Evolutionary conservation across 345 rosid species (phyloP), one percentile per base, ranked within the genome.

Genomic region (Dovyalis caffra): DNA sequence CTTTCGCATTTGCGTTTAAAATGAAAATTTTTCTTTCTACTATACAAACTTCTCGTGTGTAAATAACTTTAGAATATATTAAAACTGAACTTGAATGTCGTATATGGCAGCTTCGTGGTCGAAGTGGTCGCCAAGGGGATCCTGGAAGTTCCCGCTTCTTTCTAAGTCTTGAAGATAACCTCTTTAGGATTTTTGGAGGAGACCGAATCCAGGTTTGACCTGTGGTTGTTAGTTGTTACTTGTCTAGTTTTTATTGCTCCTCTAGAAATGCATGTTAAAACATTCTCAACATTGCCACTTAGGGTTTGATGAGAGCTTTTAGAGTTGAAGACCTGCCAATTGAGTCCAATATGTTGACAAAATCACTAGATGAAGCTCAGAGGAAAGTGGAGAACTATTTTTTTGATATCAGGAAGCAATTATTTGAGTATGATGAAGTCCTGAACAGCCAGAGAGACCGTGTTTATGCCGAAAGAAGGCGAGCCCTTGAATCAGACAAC

Each of bases 141-240:
- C 99, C 99, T 72, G 99, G 99, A 79, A 88, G 99, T 84, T 95
- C 99, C 49, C 97, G 96, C 75, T 92, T 92, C 83, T 95, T 95
- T 85, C 88, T 89, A n/a, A 92, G 98, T 86, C 97, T 92, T 72
- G 99, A 95, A 86, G 99, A 95, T 83, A 95, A 92, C 85, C 88
- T 92, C 82, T 95, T 95, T 76, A 88, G 97, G 21, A 90, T 91
- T 73, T 95, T 95, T 40, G 99, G 97, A 29, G 99, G 94, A 69
- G 97, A 95, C 72, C 82, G 98, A 71, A 95, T 95, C 77, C 94
- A 95, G 99, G 97, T 94, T 72, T 79, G 79, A 71, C 70, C 23
- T 68, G n/a, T 71, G 43, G 64, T 69, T 77, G 23, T 32, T n/a
- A n/a, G n/a, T n/a, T 40, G 34, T 78, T 43, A 0, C 1, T 43